Evolutionary conservation across 306 rosid species (phyloP).

Genomic region (Fragaria ananassa): DNA sequence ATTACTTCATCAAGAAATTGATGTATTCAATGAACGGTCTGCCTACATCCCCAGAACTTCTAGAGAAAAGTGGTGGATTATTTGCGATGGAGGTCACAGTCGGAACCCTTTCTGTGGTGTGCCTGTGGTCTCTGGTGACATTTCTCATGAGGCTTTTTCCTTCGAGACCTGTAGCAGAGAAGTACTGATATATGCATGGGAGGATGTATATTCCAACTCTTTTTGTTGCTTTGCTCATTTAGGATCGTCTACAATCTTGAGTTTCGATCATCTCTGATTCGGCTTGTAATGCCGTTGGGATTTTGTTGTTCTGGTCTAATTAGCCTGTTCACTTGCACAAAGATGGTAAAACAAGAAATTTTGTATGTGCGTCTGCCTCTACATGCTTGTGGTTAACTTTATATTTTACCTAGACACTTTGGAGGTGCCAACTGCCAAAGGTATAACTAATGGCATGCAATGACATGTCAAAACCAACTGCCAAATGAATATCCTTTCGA

Average conservation of each 20-base stretch:
- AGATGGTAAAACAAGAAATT: background rate
- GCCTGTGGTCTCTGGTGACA: conserved; percentile 81
- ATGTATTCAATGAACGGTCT: conserved; percentile 51
- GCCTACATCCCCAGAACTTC: conserved; percentile 47
- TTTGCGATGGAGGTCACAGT: conserved; percentile 60
- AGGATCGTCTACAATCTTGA: conserved; percentile 2
- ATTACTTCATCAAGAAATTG: conserved; percentile 58
- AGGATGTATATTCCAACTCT: conserved; percentile 1
- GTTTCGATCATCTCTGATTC: background rate
- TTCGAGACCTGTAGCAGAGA: conserved; percentile 81
- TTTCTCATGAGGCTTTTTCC: conserved; percentile 93
- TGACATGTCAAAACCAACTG: no score
- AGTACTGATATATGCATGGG: conserved; percentile 47
- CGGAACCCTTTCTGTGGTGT: conserved; percentile 57
- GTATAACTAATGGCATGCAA: no score
- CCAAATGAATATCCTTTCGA: no score
- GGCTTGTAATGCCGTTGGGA: no score
- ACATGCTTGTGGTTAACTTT: no score
- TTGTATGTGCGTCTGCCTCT: background rate
- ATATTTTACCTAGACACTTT: no score
- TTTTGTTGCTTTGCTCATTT: background rate
- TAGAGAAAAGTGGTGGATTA: conserved; percentile 60
- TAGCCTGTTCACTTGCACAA: background rate
- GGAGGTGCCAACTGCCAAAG: no score
- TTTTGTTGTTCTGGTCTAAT: background rate